These are phyloP conservation scores for Cicer cuneatum DNA, from an alignment of 306 rosid species.

Conservation along the genomic window DNA sequence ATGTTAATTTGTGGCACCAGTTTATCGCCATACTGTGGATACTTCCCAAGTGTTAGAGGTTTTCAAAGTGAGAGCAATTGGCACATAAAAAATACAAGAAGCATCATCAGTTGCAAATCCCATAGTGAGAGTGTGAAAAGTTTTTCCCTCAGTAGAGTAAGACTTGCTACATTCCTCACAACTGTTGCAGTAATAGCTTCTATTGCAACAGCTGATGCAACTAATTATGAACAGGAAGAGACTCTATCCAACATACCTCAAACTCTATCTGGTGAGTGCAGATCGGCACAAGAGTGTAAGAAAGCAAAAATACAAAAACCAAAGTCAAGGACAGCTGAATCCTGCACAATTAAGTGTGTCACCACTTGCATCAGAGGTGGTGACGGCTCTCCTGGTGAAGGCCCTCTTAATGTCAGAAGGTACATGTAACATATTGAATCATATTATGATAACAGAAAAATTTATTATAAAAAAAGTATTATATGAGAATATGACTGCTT, in stretches of 20 bases:
- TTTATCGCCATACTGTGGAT: constrained; percentile 18
- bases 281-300: constrained; percentile 59
- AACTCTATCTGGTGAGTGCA: constrained; percentile 81
- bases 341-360: constrained; percentile 85
- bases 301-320: constrained; percentile 80
- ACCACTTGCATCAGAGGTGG: constrained; percentile 92
- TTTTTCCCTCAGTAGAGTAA: constrained; percentile 35
- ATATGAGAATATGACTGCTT: too few species aligned
- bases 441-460: too few species aligned
- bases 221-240: constrained; percentile 50
- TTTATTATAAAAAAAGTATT: too few species aligned
- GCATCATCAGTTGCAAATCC: constrained; percentile 22
- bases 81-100: constrained; percentile 4
- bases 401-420: constrained; percentile 83
- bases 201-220: constrained; percentile 37
- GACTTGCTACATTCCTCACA: constrained; percentile 53
- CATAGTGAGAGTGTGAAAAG: not conserved
- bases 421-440: constrained; percentile 27
- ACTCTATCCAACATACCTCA: constrained; percentile 87
- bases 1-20: constrained; percentile 43
- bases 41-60: constrained; percentile 10
- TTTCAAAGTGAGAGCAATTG: constrained; percentile 4
- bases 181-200: constrained; percentile 55
- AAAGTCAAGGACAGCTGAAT: constrained; percentile 82
- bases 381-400: constrained; percentile 97